A percentile compares a stretch with the other conserved stretches of the same genome.
Conservation (phyloP, 225 moss, liverwort and hornwort genomes). For the Pseudoscleropodium purum region DNA sequence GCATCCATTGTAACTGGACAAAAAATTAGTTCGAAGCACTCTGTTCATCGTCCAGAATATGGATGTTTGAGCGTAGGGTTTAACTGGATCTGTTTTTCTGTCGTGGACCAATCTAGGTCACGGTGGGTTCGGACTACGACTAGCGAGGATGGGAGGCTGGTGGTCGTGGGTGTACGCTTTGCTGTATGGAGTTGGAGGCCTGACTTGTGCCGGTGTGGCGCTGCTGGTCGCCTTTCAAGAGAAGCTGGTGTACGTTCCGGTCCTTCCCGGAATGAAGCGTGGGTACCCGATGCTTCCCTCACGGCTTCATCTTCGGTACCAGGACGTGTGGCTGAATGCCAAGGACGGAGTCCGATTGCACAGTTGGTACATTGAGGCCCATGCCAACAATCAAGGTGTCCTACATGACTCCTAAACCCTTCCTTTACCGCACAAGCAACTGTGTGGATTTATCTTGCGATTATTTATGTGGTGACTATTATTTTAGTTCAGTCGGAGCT, state of each 20-base stretch:
- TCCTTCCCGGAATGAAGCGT: constrained; percentile 75
- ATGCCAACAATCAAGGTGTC: constrained; percentile 27
- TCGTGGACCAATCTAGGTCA: constrained; percentile 9
- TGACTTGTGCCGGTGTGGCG: constrained; percentile 59
- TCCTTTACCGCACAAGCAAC: not conserved
- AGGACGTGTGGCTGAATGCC: constrained; percentile 70
- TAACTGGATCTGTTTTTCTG: not conserved
- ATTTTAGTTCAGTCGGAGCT: not conserved
- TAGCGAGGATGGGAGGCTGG: constrained; percentile 47
- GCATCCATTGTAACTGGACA: not conserved
- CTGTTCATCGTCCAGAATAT: not conserved
- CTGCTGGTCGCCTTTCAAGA: constrained; percentile 88
- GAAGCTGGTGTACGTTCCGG: constrained; percentile 86
- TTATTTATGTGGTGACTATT: not conserved
- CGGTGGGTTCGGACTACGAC: not conserved
- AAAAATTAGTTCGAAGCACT: not conserved
- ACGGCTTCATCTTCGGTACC: constrained; percentile 58
- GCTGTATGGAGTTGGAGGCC: constrained; percentile 36
- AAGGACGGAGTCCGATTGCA: constrained; percentile 75
- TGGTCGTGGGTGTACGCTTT: constrained; percentile 68
- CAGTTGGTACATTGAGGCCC: constrained; percentile 76
- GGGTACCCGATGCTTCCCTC: constrained; percentile 75
- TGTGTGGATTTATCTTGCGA: not conserved
- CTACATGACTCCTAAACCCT: not conserved
- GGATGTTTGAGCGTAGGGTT: not conserved